These are phyloP conservation scores for Colletotrichum caudatum DNA, from an alignment of 2,329 filamentous ascomycete genomes.

Conservation along the genomic window DNA sequence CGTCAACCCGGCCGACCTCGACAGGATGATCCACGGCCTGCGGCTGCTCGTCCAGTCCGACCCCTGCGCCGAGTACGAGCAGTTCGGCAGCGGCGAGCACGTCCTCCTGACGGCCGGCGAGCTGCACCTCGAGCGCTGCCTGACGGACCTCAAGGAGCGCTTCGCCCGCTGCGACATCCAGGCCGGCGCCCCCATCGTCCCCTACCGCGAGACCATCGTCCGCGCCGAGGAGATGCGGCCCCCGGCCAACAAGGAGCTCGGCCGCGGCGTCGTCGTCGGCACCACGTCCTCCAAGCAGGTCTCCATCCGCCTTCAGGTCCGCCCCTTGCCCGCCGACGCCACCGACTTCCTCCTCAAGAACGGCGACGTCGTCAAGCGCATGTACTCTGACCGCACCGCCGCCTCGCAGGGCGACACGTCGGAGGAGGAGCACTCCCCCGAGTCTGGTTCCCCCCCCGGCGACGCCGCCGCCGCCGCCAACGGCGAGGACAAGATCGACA, in stretches of 20 bases:
- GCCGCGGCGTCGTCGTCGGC: conserved; percentile 81
- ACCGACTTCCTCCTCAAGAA: conserved; percentile 90
- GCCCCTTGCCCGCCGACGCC: conserved; percentile 81
- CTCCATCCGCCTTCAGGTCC: conserved; percentile 79
- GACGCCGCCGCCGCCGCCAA: conserved; percentile 31
- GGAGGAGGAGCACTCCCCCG: conserved; percentile 42
- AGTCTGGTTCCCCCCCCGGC: neutral
- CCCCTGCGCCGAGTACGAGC: conserved; percentile 95
- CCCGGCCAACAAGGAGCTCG: conserved; percentile 85
- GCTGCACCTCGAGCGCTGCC: conserved; percentile 90
- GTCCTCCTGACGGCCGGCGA: conserved; percentile 95
- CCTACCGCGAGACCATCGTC: conserved; percentile 93
- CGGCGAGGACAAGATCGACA: conserved; percentile 55
- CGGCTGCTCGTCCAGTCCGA: conserved; percentile 92
- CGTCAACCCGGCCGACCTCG: conserved; percentile 86
- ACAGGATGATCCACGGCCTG: conserved; percentile 93
- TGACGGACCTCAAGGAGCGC: conserved; percentile 92
- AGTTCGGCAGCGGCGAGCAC: conserved; percentile 92
- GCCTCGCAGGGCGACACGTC: conserved; percentile 51
- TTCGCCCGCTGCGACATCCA: conserved; percentile 97
- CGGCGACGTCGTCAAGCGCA: conserved; percentile 78
- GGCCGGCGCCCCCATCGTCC: conserved; percentile 92
- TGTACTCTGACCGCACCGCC: conserved; percentile 77
- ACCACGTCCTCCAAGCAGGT: conserved; percentile 89
- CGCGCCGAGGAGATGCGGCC: conserved; percentile 91